Evolutionary conservation across 306 rosid species (phyloP), one percentile per base, ranked within the genome.

Genomic region (Hylodesmum podocarpum): DNA sequence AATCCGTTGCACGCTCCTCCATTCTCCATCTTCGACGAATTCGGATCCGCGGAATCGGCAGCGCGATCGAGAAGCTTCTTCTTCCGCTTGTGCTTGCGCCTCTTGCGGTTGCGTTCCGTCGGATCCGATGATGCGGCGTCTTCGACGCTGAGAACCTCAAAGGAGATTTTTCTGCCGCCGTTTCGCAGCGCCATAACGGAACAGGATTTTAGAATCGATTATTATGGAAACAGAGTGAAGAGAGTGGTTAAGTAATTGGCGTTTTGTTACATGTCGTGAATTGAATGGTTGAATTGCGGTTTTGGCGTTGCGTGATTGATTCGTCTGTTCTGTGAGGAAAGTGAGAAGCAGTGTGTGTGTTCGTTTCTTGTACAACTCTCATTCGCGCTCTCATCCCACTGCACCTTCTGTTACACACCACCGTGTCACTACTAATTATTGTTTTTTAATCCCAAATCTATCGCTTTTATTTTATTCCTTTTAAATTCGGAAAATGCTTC

Each of bases 111-210:
- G 62, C 47, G 36, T 80, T 6, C 83, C 39, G 55, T 64, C 51
- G 78, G 84, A 78, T 83, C 87, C 36, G 85, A 83, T 31, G n/a
- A n/a, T n/a, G n/a, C n/a, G n/a, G 57, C 88, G 9, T 82, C 88
- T 6, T 86, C 91, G 34, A 12, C 5, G 58, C 90, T 61, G 57
- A 95, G 97, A 82, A 92, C 79, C 65, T 88, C 89, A 87, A 90
- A 95, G 24, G 97, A 90, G 18, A 90, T 83, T 19, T 87, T 92
- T 75, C 86, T 78, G 31, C 80, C 83, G 43, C 67, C 76, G 71
- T 89, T 83, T 88, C 91, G 85, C 81, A 75, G 70, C 85, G 86
- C 94, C 97, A 95, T 95, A 50, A n/a, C 14, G 36, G 62, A 50
- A 44, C 3, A 8, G 39, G 10, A 80, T 22, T 51, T n/a, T 10